phyloP scores from a whole-genome alignment of 495 filamentous ascomycete genomes.

The Hyaloscypha finlandica region DNA sequence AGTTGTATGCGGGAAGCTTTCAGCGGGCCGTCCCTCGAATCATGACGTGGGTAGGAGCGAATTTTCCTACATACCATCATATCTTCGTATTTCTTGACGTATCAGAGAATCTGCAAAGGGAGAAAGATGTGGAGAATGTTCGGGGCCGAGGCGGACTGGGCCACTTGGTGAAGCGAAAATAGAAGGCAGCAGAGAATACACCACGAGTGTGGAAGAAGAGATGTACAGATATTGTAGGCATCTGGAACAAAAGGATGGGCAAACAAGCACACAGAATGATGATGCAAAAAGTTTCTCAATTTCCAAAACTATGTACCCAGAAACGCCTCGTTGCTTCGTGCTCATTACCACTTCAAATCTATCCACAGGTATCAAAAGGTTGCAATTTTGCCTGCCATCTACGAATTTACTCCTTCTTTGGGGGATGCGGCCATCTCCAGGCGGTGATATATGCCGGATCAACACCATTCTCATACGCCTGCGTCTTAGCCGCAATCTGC shows the following conservation, averaged over 20 bases:
- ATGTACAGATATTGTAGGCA: no score
- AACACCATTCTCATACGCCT: constrained; percentile 64
- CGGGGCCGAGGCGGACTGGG: no score
- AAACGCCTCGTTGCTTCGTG: neutral
- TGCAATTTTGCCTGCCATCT: neutral
- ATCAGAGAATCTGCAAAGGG: no score
- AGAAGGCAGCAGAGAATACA: no score
- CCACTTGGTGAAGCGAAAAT: no score
- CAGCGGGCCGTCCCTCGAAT: no score
- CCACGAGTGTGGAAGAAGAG: no score
- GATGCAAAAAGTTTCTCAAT: neutral
- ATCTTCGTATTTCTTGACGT: no score
- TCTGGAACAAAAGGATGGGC: neutral
- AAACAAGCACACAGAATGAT: neutral
- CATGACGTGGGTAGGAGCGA: no score
- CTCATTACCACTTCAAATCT: neutral
- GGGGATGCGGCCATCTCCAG: constrained; percentile 61
- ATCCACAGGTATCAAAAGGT: neutral
- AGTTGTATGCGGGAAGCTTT: no score
- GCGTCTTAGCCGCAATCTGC: constrained; percentile 57
- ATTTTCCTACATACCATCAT: no score
- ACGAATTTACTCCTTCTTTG: constrained; percentile 5
- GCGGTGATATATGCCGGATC: constrained; percentile 65
- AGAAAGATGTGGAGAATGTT: no score
- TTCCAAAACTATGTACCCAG: constrained; percentile 7